phyloP scores from a whole-genome alignment of 768 basidiomycete genomes.

The Neoboletus subvelutipes region DNA sequence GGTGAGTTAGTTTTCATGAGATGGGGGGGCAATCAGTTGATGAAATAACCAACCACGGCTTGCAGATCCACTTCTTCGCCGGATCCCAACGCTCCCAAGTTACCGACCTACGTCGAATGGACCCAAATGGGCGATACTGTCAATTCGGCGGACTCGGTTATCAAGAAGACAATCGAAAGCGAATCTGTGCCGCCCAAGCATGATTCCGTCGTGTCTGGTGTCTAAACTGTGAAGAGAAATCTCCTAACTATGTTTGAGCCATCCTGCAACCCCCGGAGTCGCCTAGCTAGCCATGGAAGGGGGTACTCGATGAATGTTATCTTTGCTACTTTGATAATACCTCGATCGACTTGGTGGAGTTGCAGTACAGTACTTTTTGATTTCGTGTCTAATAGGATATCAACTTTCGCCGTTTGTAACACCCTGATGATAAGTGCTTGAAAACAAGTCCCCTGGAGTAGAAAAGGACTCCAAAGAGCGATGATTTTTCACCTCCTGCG shows the following conservation, averaged over 20 bases:
- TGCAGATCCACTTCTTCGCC: constrained; percentile 11
- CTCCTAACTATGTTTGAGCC: not conserved
- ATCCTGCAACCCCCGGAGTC: not conserved
- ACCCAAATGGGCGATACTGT: not conserved
- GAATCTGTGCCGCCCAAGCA: not conserved
- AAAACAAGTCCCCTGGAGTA: not conserved
- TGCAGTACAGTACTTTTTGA: constrained; percentile 17
- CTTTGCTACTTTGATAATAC: not conserved
- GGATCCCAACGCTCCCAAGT: constrained; percentile 12
- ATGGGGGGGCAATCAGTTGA: not conserved
- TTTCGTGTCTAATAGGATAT: constrained; percentile 2
- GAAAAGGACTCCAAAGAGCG: not conserved
- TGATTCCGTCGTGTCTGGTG: constrained; percentile 4
- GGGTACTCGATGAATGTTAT: not conserved
- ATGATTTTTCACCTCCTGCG: constrained; percentile 55
- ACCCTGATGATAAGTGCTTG: not conserved
- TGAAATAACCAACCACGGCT: not conserved
- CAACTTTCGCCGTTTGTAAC: not conserved
- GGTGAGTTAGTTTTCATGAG: constrained; percentile 10
- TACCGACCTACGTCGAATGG: constrained; percentile 20
- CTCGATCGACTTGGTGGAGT: not conserved
- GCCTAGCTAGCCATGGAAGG: not conserved
- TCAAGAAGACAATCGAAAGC: constrained; percentile 6
- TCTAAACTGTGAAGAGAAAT: constrained; percentile 6
- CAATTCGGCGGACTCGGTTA: constrained; percentile 4